Conservation (phyloP, 169 alveolate species). For the Plasmodium cynomolgi region DNA sequence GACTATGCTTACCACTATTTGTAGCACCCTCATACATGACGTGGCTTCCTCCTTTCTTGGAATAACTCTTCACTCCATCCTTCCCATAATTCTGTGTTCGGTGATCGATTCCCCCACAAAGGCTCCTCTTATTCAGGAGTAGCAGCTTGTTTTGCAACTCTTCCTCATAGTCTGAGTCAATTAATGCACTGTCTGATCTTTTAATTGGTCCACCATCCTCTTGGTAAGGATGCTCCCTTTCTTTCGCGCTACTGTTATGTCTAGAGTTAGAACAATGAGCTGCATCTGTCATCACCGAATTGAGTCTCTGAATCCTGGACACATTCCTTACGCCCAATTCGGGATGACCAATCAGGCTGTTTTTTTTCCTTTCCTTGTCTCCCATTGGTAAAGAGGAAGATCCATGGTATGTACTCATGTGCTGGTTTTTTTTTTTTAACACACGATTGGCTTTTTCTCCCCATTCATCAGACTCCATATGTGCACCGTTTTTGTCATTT, state of each 20-base stretch:
- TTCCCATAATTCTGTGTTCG: neutral
- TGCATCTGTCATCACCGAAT: neutral
- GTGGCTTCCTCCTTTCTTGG: neutral
- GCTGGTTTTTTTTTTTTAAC: neutral
- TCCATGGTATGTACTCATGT: neutral
- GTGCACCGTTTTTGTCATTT: neutral
- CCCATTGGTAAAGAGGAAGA: neutral
- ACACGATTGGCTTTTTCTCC: neutral
- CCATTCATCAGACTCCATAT: neutral
- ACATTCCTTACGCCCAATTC: neutral
- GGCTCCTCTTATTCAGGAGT: conserved; percentile 21
- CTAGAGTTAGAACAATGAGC: neutral
- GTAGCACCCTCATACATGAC: neutral
- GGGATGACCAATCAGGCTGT: neutral
- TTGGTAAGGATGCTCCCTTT: neutral
- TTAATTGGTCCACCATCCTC: neutral
- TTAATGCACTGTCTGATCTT: neutral
- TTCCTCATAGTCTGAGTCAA: neutral
- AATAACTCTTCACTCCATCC: neutral
- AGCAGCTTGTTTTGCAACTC: conserved; percentile 51
- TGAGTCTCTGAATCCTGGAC: neutral
- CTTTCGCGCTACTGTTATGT: neutral
- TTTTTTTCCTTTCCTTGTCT: neutral
- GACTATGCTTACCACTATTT: neutral
- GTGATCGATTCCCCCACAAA: neutral